A percentile compares a stretch with the other conserved stretches of the same genome.
These are phyloP conservation scores for Pachyrhizus erosus DNA, from an alignment of 306 rosid species.

Conservation along the genomic window DNA sequence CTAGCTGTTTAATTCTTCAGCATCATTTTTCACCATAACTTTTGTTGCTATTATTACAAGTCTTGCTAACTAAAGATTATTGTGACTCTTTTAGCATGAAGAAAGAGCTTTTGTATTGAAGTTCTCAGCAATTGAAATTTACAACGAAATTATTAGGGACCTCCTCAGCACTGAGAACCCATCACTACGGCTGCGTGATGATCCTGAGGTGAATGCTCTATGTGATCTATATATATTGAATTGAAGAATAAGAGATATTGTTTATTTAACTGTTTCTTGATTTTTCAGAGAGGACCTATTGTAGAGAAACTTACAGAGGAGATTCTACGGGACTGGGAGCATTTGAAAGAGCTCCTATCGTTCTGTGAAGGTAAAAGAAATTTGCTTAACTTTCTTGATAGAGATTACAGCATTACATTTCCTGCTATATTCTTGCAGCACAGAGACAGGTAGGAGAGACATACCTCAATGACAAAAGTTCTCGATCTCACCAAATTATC, in stretches of 20 bases:
- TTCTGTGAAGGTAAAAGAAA: conserved; percentile 75
- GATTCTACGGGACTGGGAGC: conserved; percentile 77
- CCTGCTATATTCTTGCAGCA: conserved; percentile 62
- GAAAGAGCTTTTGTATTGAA: conserved; percentile 90
- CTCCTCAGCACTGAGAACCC: conserved; percentile 77
- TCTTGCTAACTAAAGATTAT: conserved; percentile 18
- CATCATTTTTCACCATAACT: not conserved
- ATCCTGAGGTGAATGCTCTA: conserved; percentile 74
- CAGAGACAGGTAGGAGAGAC: conserved; percentile 97
- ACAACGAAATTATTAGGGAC: conserved; percentile 88
- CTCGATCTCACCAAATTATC: conserved; percentile 93
- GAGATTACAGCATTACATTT: conserved; percentile 26
- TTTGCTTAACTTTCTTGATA: conserved; percentile 33
- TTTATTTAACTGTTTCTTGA: conserved; percentile 26
- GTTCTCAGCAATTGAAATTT: conserved; percentile 90
- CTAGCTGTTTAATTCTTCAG: conserved; percentile 10
- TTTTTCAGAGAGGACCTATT: conserved; percentile 72
- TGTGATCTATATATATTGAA: not conserved
- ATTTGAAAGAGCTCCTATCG: conserved; percentile 81
- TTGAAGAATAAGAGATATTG: conserved; percentile 5
- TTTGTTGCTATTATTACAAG: conserved; percentile 30
- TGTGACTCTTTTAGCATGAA: conserved; percentile 66
- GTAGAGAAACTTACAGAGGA: conserved; percentile 88
- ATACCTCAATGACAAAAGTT: conserved; percentile 81
- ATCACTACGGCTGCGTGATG: conserved; percentile 86